phyloP scores from a whole-genome alignment of 163 green algal genomes.

The Chloromonas sp. region DNA sequence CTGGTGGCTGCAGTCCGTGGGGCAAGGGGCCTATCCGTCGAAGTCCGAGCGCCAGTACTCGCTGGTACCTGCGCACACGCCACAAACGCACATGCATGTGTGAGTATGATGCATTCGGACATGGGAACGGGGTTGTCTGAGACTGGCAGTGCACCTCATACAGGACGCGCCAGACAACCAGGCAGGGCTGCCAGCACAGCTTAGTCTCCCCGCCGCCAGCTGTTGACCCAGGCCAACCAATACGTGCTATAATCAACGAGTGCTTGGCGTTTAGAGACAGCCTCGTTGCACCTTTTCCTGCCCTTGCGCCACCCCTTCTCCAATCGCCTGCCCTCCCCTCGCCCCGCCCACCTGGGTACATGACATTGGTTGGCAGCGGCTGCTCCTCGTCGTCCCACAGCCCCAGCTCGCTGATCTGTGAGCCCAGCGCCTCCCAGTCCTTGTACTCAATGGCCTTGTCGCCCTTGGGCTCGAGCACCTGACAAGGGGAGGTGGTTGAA shows the following conservation, averaged over 20 bases:
- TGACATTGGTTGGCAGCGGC: conserved; percentile 51
- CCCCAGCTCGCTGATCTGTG: conserved; percentile 44
- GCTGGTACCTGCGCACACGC: conserved; percentile 16
- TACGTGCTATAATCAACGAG: background rate
- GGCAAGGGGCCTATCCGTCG: conserved; percentile 5
- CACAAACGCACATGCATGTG: background rate
- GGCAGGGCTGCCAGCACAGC: background rate
- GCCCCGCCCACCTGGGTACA: conserved; percentile 30
- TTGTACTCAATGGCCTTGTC: conserved; percentile 36
- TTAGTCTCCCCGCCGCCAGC: background rate
- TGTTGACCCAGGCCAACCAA: background rate
- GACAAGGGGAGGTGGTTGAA: background rate
- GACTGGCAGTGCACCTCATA: no score
- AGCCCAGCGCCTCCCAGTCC: conserved; percentile 52
- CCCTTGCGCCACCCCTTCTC: background rate
- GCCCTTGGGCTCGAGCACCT: conserved; percentile 62
- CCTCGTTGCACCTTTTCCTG: background rate
- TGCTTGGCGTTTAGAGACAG: background rate
- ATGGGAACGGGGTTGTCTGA: background rate
- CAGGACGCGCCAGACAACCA: background rate
- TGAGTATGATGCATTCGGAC: background rate
- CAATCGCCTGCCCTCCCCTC: background rate
- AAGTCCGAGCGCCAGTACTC: conserved; percentile 45
- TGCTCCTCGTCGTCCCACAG: conserved; percentile 52
- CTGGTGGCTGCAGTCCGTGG: no score